phyloP scores from a whole-genome alignment of 2,329 filamentous ascomycete genomes.

The Sporothrix euskadiensis region DNA sequence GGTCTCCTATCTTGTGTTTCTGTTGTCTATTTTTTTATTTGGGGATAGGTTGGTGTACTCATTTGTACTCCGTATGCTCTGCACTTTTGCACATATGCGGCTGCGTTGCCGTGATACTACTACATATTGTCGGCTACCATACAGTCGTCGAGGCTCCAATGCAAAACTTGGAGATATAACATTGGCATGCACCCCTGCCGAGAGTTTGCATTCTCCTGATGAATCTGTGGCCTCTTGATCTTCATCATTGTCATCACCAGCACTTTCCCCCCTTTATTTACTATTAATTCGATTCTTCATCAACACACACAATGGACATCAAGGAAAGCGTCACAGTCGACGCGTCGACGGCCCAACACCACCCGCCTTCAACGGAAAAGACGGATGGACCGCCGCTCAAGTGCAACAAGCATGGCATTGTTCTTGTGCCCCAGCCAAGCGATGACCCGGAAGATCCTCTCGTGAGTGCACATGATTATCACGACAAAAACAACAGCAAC shows the following conservation, averaged over 20 bases:
- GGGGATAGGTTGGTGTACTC: no score
- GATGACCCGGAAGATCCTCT: conserved; percentile 23
- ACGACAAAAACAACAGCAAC: not conserved
- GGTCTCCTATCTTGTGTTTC: not conserved
- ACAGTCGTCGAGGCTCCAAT: not conserved
- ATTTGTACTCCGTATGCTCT: not conserved
- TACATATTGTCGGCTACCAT: not conserved
- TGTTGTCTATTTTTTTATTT: not conserved
- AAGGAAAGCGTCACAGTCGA: not conserved
- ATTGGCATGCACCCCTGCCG: not conserved
- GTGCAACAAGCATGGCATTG: conserved; percentile 18
- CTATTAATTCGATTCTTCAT: not conserved
- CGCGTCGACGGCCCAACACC: not conserved
- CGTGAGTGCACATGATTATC: not conserved
- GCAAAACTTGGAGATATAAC: not conserved
- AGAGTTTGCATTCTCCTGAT: not conserved
- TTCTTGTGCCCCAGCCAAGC: conserved; percentile 21
- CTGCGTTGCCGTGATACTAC: not conserved
- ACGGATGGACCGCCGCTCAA: conserved; percentile 3
- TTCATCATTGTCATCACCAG: not conserved
- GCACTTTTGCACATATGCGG: not conserved
- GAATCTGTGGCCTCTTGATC: not conserved
- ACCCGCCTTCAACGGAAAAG: conserved; percentile 6
- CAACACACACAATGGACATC: conserved; percentile 3
- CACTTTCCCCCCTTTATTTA: not conserved